Percentiles rank a stretch among this genome's conserved stretches.
Conservation (phyloP, 345 rosid species). For the Brassica nigra region DNA sequence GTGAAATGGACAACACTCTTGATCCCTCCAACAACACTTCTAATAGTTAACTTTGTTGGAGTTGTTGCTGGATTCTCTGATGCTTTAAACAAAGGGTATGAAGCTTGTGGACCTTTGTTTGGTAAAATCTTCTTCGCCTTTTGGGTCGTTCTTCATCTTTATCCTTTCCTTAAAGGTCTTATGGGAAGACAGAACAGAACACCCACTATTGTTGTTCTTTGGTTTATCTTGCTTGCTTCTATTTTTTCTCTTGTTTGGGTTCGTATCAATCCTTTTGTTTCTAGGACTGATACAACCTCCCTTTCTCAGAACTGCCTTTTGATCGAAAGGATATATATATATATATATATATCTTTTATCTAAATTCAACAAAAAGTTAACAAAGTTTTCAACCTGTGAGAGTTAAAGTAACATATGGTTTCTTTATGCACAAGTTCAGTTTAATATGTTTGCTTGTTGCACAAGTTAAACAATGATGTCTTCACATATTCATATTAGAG, state of each 20-base stretch:
- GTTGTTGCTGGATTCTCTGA: constrained; percentile 99
- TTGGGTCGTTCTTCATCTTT: constrained; percentile 96
- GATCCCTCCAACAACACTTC: constrained; percentile 78
- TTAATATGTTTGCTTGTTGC: neutral
- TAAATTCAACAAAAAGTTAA: neutral
- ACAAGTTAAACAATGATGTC: neutral
- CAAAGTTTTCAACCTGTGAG: neutral
- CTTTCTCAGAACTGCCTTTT: constrained; percentile 63
- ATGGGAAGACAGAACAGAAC: constrained; percentile 98
- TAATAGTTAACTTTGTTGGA: constrained; percentile 84
- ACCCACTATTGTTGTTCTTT: constrained; percentile 88
- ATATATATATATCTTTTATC: neutral
- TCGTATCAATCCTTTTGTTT: constrained; percentile 79
- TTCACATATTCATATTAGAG: neutral
- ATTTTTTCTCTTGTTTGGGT: constrained; percentile 98
- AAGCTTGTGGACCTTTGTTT: constrained; percentile 96
- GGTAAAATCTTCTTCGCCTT: constrained; percentile 94
- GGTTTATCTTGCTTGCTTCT: constrained; percentile 95
- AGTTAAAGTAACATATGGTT: constrained; percentile 10
- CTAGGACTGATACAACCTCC: constrained; percentile 33
- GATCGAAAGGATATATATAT: constrained; percentile 38
- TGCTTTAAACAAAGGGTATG: constrained; percentile 94
- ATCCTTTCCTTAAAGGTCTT: constrained; percentile 99
- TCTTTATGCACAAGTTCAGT: constrained; percentile 1
- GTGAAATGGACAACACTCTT: no score